Conservation (phyloP, 345 rosid species). For the Pugionium cornutum region DNA sequence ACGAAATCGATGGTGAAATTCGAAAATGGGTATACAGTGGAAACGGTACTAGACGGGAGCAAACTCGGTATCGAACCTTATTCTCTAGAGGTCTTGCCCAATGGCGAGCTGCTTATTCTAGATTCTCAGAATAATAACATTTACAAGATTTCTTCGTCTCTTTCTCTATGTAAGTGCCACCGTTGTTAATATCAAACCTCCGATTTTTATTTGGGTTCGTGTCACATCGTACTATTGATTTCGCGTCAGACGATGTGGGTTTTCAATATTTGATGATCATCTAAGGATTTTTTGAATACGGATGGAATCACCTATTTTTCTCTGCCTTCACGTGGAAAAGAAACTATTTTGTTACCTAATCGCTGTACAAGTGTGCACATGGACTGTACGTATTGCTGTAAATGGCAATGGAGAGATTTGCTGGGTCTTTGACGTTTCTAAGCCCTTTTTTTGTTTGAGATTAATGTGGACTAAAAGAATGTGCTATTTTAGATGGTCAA, state of each 20-base stretch:
- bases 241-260: conserved; percentile 11
- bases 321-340: conserved; percentile 30
- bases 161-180: conserved; percentile 73
- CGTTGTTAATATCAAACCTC: background rate
- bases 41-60: conserved; percentile 96
- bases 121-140: conserved; percentile 88
- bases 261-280: conserved; percentile 32
- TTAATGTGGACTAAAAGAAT: conserved; percentile 3
- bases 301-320: conserved; percentile 13
- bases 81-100: conserved; percentile 71
- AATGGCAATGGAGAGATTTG: conserved; percentile 11
- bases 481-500: conserved; percentile 9
- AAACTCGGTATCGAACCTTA: conserved; percentile 91
- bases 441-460: conserved; percentile 18
- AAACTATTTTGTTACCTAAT: conserved; percentile 28
- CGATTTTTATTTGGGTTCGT: background rate
- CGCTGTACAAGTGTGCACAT: conserved; percentile 19
- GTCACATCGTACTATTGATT: conserved; percentile 24
- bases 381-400: conserved; percentile 13
- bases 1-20: conserved; percentile 88
- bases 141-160: conserved; percentile 76
- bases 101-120: conserved; percentile 82
- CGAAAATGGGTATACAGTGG: conserved; percentile 84
- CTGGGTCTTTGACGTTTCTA: conserved; percentile 10
- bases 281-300: conserved; percentile 28